Base-by-base conservation (phyloP, 2,329 filamentous ascomycete genomes). In the Paecilomyces sp. region DNA sequence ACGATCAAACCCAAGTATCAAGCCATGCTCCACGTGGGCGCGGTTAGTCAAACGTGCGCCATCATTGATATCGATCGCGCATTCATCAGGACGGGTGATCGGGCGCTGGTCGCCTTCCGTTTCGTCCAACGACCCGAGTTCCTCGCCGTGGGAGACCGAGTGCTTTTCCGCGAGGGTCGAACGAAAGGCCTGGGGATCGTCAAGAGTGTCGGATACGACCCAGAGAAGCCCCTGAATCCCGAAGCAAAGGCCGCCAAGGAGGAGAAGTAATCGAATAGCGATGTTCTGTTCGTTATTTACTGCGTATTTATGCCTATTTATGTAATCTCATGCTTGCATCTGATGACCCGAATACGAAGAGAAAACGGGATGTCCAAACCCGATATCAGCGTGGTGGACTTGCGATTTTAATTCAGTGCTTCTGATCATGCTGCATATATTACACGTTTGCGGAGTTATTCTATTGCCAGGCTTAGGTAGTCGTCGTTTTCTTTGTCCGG, bases 31-130 rank as follows among this genome's bases (percentile, higher is more conserved):
- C 94, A 99, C 68, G 92, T 99, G 3, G 94, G 94, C 0, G 90
- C 94, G 0, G 90, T 99, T 52, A 91, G 89, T 50, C 94, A 99
- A 77, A 99, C 94, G 0, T 99, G 94, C 71, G 88, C 92, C 11
- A 97, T 99, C 71, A 96, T 99, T 69, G 94, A 97, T 70, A 94
- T 99, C 65, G 94, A 99, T 72, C 87, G 93, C n/a, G 89, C 90
- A 28, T 94, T 92, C 68, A 97, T 99, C 65, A 86, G 94, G 7
- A 97, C 93, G 0, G 94, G 94, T 9, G 94, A 97, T 73, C 83
- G 93, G n/a, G 94, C 94, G 1, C 88, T 88, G 0, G 94, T 99
- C 1, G 94, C 93, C 0, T 99, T 99, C 77, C 87, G 88, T 9
- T 99, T 99, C 70, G 89, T 97, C 3, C 94, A 97, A 74, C 82